Base-by-base conservation (phyloP, 2,329 filamentous ascomycete genomes). In the Fusarium sororula region DNA sequence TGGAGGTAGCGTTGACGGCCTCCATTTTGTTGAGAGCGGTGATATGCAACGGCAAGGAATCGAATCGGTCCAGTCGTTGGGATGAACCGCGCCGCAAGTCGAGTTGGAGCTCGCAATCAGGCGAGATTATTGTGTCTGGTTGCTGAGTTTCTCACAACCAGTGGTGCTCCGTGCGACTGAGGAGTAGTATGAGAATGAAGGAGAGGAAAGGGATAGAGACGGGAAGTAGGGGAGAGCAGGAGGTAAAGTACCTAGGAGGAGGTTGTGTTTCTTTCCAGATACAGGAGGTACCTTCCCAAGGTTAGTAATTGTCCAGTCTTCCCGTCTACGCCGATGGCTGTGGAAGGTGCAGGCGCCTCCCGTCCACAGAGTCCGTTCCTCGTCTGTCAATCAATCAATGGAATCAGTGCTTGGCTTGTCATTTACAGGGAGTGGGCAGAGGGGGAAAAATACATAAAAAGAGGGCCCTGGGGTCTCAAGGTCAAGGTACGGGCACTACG, bases 1-100 rank as follows among this genome's bases (percentile, higher is more conserved):
- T 89, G 81, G 93, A 90, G 74, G 90, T 83, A 77, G 89, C 82
- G 82, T 92, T 92, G 77, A 89, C 82, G 78, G 89, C 81, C 79
- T 86, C 87, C 87, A 89, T 89, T 75, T 72, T 72, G 70, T 67
- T 64, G 39, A 60, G 37, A 54, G 59, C 26, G 59, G 47, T 48
- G 48, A 39, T 30, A 55, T 67, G 54, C 59, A 61, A 66, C 58
- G 32, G 39, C 15, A 54, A 54, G n/a, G 48, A 48, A 56, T 57
- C 62, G 57, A 56, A 66, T 41, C 42, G 38, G 32, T 37, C 63
- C 41, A 57, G 39, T 53, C 24, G 67, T 32, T 30, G n/a, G 13
- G 37, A 48, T 32, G 47, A 53, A 51, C 62, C 57, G 57, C 48
- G 66, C 71, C 66, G 66, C 70, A 65, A 64, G 28, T 61, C 56